Conservation (phyloP, 176 grass and related monocot species). For the Cocos nucifera region DNA sequence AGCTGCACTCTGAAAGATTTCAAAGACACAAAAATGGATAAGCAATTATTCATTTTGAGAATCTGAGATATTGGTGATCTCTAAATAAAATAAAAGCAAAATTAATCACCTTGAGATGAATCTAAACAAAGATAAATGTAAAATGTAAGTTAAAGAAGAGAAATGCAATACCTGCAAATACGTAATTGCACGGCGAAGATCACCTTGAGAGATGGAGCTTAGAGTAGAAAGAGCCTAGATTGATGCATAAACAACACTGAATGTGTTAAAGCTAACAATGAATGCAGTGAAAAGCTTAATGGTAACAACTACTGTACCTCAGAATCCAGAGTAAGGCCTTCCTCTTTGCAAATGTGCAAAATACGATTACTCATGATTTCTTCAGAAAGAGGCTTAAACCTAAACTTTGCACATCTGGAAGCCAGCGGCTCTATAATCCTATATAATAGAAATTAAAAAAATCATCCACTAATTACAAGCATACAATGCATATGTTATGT, state of each 20-base stretch:
- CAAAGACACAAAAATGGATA: too few species aligned
- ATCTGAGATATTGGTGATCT: too few species aligned
- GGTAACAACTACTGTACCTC: conserved; percentile 27
- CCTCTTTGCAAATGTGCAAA: conserved; percentile 87
- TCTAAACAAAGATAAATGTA: conserved; percentile 8
- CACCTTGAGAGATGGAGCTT: conserved; percentile 87
- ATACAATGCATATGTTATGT: background rate
- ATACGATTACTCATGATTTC: conserved; percentile 89
- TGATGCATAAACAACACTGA: conserved; percentile 18
- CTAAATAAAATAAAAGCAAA: too few species aligned
- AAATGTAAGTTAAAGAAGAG: conserved; percentile 2
- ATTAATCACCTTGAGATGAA: too few species aligned
- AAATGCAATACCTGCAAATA: conserved; percentile 76
- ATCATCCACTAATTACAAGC: background rate
- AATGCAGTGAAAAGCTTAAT: too few species aligned
- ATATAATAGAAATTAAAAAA: conserved; percentile 9
- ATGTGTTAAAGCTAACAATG: too few species aligned
- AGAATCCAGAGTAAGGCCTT: conserved; percentile 77
- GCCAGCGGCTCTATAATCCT: conserved; percentile 99
- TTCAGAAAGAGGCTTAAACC: conserved; percentile 93
- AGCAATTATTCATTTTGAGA: too few species aligned
- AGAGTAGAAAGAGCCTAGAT: conserved; percentile 68
- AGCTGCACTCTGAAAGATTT: conserved; percentile 69
- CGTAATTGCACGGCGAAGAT: conserved; percentile 95
- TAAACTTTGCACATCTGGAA: conserved; percentile 98